Conservation (phyloP, 106 monocot genomes). For the Apostasia shenzhenica region DNA sequence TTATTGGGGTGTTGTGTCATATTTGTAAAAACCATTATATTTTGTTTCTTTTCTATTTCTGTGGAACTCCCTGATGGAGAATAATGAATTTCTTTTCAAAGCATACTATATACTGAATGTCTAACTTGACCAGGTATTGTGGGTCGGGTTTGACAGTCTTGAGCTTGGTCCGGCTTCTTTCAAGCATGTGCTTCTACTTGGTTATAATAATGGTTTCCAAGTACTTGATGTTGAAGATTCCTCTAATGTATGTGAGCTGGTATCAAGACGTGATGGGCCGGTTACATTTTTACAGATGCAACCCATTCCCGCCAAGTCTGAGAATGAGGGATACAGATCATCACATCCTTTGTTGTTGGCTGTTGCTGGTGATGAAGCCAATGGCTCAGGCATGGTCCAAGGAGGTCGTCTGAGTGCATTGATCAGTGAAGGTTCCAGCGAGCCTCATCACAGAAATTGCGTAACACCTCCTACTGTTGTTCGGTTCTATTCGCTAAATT, state of each 20-base stretch:
- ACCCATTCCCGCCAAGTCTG: conserved; percentile 52
- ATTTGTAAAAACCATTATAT: too few relatives aligned
- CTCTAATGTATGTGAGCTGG: conserved; percentile 88
- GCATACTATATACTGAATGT: too few relatives aligned
- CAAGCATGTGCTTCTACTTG: conserved; percentile 75
- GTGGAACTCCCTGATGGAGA: too few relatives aligned
- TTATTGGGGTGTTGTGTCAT: too few relatives aligned
- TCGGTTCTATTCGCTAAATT: conserved; percentile 87
- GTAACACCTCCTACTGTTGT: conserved; percentile 75
- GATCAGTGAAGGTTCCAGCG: conserved; percentile 46
- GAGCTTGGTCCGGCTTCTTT: conserved; percentile 58
- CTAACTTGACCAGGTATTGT: conserved; percentile 57
- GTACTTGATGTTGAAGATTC: conserved; percentile 96
- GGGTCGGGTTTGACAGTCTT: conserved; percentile 93
- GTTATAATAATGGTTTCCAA: conserved; percentile 94
- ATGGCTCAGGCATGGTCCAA: conserved; percentile 76
- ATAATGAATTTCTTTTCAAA: too few relatives aligned
- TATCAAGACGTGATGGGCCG: conserved; percentile 90
- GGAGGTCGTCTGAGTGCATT: conserved; percentile 78
- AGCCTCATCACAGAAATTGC: conserved; percentile 42
- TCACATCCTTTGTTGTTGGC: conserved; percentile 82
- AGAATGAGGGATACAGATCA: conserved; percentile 60
- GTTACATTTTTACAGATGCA: conserved; percentile 95
- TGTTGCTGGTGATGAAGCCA: conserved; percentile 95
- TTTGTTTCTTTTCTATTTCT: too few relatives aligned